Base-by-base conservation (phyloP, 73 alveolate species). In the Paramecium caudatum region DNA sequence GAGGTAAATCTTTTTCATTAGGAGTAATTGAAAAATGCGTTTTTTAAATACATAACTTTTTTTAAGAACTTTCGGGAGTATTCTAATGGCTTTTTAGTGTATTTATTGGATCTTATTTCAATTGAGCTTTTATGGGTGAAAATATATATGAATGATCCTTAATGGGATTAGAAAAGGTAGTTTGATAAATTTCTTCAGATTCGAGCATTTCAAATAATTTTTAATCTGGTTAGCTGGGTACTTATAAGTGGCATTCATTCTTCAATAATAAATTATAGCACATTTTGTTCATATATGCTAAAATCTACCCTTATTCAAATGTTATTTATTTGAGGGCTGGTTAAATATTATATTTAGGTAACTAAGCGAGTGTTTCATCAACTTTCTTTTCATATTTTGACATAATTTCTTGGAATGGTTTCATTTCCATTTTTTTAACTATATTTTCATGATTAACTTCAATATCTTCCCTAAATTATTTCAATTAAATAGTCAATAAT, bases 381-480 rank as follows among this genome's bases (percentile, higher is more conserved):
- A 43, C 88, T 74, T 25, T 74, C 65, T 43, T 74, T 45, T 74
- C 88, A 74, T 74, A 74, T 2, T 68, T 16, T 19, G 47, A 21
- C 88, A 74, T 74, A 5, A 74, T 74, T 3, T 74, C 88, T 12
- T 74, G 69, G 32, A 74, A 74, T 16, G 88, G 88, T 74, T 74
- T 74, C 88, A 74, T 74, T 0, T 74, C 88, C 88, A 74, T 74
- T 74, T 39, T 74, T 27, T 45, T 74, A 3, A 74, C 88, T 41
- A 74, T 74, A 74, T 74, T 74, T 74, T 74, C 88, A 74, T 74
- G 88, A 21, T 74, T 74, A 21, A 39, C 43, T 17, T 74, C 88
- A 74, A 74, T 74, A n/a, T 74, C 88, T 21, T 19, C 32, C 15
- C 43, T 9, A 39, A 74, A 74, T 39, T 74, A 74, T 16, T 74